Percentiles rank a stretch among this genome's conserved stretches.
These are phyloP conservation scores for Selaginella tamariscina DNA, from an alignment of 75 land plant species.

Conservation along the genomic window DNA sequence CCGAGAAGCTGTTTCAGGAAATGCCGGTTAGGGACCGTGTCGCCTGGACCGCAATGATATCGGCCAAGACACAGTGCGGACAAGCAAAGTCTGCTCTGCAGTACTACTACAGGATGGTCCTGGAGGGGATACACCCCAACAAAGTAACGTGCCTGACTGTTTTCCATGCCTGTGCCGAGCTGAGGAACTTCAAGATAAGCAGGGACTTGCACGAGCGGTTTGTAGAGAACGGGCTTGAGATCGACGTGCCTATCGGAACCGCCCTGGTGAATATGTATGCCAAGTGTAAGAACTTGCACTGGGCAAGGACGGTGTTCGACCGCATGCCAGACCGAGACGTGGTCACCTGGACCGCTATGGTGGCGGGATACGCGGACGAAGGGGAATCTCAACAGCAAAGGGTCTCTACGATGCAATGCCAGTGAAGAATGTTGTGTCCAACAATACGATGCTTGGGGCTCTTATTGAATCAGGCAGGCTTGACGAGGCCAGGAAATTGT, in stretches of 20 bases:
- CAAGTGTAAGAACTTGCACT: not conserved
- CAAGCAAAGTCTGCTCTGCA: not conserved
- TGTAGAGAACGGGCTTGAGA: not conserved
- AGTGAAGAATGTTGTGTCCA: not conserved
- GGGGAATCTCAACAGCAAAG: not conserved
- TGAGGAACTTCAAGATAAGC: not conserved
- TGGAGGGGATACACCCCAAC: constrained; percentile 4
- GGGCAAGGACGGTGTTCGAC: not conserved
- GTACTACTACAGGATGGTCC: not conserved
- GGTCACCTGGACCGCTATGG: constrained; percentile 1
- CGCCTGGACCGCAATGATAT: constrained; percentile 3
- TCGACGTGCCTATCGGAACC: not conserved
- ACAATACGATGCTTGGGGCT: not conserved
- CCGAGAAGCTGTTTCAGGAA: not conserved
- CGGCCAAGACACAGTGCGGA: not conserved
- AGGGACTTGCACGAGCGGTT: not conserved
- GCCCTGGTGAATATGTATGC: constrained; percentile 11
- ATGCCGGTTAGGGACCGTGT: not conserved
- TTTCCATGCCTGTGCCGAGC: constrained; percentile 5
- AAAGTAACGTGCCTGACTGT: not conserved
- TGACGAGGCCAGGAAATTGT: not conserved
- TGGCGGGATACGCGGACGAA: not conserved
- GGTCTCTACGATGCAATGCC: not conserved
- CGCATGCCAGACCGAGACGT: constrained; percentile 6
- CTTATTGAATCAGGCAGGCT: not conserved